A percentile compares a stretch with the other conserved stretches of the same genome.
Evolutionary conservation across 805 yeast species (phyloP).

Genomic region (Priceomyces haplophilus): DNA sequence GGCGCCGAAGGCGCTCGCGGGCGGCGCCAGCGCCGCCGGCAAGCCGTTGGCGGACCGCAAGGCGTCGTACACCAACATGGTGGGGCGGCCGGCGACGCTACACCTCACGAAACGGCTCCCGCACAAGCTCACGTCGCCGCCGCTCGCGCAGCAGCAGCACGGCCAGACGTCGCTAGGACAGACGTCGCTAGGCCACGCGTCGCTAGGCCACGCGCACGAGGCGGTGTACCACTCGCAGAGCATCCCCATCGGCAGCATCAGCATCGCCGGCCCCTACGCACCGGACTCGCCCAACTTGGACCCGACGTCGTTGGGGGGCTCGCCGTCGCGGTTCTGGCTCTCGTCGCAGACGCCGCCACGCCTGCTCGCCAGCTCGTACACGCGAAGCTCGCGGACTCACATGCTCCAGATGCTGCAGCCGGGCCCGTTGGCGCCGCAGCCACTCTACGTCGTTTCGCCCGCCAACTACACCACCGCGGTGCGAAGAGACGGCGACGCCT

Average conservation of each 20-base stretch:
- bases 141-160: too few relatives aligned
- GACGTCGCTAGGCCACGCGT: too few relatives aligned
- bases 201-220: too few relatives aligned
- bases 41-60: slow-evolving; percentile 18
- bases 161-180: too few relatives aligned
- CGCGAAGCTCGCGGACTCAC: slow-evolving; percentile 18
- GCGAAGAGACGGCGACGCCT: slow-evolving; percentile 14
- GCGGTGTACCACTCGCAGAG: slow-evolving; percentile 16
- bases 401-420: slow-evolving; percentile 13
- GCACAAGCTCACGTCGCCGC: slow-evolving; percentile 33
- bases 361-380: slow-evolving; percentile 23
- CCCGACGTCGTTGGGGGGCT: slow-evolving; percentile 52
- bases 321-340: slow-evolving; percentile 55
- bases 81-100: slow-evolving; percentile 21
- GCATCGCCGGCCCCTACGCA: slow-evolving; percentile 1
- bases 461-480: slow-evolving; percentile 6
- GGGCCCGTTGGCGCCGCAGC: slow-evolving; percentile 8
- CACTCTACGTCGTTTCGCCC: slow-evolving; percentile 1
- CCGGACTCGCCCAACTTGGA: slow-evolving; percentile 54
- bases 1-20: too few relatives aligned
- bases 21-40: not conserved
- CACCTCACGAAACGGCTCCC: too few relatives aligned
- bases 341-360: slow-evolving; percentile 53
- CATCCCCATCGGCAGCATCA: slow-evolving; percentile 24
- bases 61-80: slow-evolving; percentile 14